These are phyloP conservation scores for Taphrina communis DNA, from an alignment of 1,139 yeast species.

Conservation along the genomic window DNA sequence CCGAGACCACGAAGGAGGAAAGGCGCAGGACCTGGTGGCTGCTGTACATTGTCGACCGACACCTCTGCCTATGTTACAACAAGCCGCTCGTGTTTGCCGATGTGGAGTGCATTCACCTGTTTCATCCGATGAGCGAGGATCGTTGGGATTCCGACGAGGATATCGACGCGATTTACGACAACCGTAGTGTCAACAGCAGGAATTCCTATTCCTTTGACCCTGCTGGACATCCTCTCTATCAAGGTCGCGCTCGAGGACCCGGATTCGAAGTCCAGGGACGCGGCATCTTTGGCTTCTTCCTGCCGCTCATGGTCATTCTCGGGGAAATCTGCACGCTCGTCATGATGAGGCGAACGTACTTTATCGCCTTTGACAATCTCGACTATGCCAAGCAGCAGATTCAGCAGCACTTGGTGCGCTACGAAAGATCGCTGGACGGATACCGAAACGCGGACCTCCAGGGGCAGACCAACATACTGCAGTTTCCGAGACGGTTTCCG, in stretches of 20 bases:
- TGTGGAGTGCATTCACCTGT: slow-evolving; percentile 51
- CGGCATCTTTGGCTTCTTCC: slow-evolving; percentile 47
- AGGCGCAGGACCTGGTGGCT: slow-evolving; percentile 57
- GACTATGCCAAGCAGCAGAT: slow-evolving; percentile 38
- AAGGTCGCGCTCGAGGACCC: slow-evolving; percentile 28
- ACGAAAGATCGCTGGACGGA: slow-evolving; percentile 38
- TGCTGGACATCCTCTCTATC: slow-evolving; percentile 17
- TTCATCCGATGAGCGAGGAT: slow-evolving; percentile 52
- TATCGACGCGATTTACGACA: slow-evolving; percentile 15
- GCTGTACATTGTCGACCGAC: slow-evolving; percentile 55
- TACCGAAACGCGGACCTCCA: slow-evolving; percentile 24
- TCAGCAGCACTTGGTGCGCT: slow-evolving; percentile 41
- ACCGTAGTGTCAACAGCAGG: slow-evolving; percentile 7
- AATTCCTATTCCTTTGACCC: slow-evolving; percentile 19
- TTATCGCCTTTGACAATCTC: slow-evolving; percentile 30
- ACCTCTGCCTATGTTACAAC: slow-evolving; percentile 55
- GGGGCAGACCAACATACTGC: slow-evolving; percentile 7
- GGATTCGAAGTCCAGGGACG: slow-evolving; percentile 45
- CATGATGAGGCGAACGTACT: slow-evolving; percentile 44
- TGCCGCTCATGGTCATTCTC: slow-evolving; percentile 47
- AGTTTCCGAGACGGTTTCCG: slow-evolving; percentile 12
- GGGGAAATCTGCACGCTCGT: slow-evolving; percentile 46
- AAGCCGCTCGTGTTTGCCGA: slow-evolving; percentile 52
- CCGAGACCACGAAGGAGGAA: slow-evolving; percentile 54
- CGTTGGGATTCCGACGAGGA: slow-evolving; percentile 51